Evolutionary conservation across 1,284 basidiomycete genomes (phyloP).

Genomic region (Erythrobasidium hasegawianum): DNA sequence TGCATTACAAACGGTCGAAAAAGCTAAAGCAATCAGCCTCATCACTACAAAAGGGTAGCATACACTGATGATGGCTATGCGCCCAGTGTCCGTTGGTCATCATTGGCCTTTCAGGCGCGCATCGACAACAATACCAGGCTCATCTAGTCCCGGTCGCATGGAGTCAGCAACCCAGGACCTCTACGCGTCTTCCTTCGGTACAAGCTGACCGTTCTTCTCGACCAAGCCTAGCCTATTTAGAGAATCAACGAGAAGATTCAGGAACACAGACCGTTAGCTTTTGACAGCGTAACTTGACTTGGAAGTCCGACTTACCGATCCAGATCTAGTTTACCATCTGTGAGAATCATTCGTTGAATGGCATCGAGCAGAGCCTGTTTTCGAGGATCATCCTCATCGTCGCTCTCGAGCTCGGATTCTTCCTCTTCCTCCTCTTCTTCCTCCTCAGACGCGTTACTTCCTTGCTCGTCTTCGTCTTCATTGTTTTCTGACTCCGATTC

Average conservation of each 20-base stretch:
- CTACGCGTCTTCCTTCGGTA: slow-evolving; percentile 17
- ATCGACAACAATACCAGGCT: too few species aligned
- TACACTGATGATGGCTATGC: too few species aligned
- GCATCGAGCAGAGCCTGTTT: slow-evolving; percentile 24
- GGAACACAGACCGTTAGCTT: too few species aligned
- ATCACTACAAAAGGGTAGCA: too few species aligned
- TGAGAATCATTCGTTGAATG: slow-evolving; percentile 17
- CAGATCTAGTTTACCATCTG: slow-evolving; percentile 30
- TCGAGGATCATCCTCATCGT: slow-evolving; percentile 27
- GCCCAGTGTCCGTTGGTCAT: too few species aligned
- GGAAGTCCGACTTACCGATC: slow-evolving; percentile 14
- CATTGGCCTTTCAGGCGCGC: too few species aligned
- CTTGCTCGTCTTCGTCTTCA: slow-evolving; percentile 23
- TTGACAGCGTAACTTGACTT: not conserved
- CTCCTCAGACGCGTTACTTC: slow-evolving; percentile 6
- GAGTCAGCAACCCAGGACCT: too few species aligned
- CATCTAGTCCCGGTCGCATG: too few species aligned
- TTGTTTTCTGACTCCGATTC: slow-evolving; percentile 4
- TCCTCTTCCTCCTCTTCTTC: slow-evolving; percentile 26
- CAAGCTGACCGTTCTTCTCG: slow-evolving; percentile 31
- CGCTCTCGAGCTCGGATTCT: slow-evolving; percentile 29
- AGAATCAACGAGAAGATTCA: too few species aligned
- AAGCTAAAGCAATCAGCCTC: too few species aligned
- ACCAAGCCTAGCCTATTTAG: slow-evolving; percentile 23
- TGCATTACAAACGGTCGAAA: too few species aligned